phyloP scores from a whole-genome alignment of 2,329 filamentous ascomycete genomes.

The Fusarium longipes region DNA sequence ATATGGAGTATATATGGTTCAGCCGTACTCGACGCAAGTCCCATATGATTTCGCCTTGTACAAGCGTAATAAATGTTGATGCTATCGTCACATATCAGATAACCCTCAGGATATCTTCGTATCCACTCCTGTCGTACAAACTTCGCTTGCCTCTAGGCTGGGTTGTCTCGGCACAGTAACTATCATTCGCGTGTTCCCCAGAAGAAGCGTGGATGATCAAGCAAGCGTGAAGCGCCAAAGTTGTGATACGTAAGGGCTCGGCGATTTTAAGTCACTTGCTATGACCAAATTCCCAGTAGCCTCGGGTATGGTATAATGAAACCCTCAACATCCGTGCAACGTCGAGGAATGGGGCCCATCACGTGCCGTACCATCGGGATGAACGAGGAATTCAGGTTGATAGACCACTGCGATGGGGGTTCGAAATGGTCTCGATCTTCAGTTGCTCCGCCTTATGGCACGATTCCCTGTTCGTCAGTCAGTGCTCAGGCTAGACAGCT shows the following conservation, averaged over 20 bases:
- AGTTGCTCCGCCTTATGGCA: slow-evolving; percentile 45
- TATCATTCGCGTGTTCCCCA: slow-evolving; percentile 24
- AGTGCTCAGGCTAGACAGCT: slow-evolving; percentile 34
- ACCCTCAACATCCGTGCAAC: slow-evolving; percentile 30
- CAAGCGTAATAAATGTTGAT: slow-evolving; percentile 1
- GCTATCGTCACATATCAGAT: slow-evolving; percentile 4
- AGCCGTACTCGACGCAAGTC: slow-evolving; percentile 3
- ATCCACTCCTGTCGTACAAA: slow-evolving; percentile 22
- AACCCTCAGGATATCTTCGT: slow-evolving; percentile 12
- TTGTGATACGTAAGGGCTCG: slow-evolving; percentile 17
- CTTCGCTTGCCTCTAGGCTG: slow-evolving; percentile 8
- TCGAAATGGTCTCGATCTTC: slow-evolving; percentile 46
- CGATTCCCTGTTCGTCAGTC: slow-evolving; percentile 42
- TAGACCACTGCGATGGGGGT: slow-evolving; percentile 27
- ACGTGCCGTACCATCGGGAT: slow-evolving; percentile 45
- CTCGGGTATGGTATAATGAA: slow-evolving; percentile 33
- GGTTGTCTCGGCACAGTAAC: slow-evolving; percentile 29
- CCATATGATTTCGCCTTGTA: neutral
- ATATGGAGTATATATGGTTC: slow-evolving; percentile 4
- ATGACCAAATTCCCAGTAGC: slow-evolving; percentile 23
- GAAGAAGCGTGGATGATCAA: slow-evolving; percentile 8
- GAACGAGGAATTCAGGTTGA: slow-evolving; percentile 34
- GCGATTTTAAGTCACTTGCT: slow-evolving; percentile 28
- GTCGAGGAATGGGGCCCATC: slow-evolving; percentile 41
- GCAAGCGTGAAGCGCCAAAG: slow-evolving; percentile 1